These are phyloP conservation scores for Colletotrichum coccodes DNA, from an alignment of 2,329 filamentous ascomycete genomes.

Conservation along the genomic window DNA sequence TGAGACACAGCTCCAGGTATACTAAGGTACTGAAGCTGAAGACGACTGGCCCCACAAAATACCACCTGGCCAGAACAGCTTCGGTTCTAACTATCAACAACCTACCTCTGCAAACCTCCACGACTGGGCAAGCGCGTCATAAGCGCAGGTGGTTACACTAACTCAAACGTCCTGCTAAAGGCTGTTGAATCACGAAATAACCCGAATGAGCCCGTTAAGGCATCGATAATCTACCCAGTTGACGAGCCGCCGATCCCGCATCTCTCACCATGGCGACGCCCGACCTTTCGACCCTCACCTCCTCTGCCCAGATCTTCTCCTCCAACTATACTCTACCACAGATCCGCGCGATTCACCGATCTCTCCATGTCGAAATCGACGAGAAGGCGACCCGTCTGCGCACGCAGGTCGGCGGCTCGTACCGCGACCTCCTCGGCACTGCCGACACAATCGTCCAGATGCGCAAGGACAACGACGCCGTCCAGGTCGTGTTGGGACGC, in stretches of 20 bases:
- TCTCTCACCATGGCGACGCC: slow-evolving; percentile 40
- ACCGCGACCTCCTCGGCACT: slow-evolving; percentile 90
- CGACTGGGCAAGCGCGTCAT: slow-evolving; percentile 8
- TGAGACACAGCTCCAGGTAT: neutral
- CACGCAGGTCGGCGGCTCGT: slow-evolving; percentile 74
- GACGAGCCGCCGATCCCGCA: neutral
- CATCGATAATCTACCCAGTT: neutral
- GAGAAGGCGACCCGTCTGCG: slow-evolving; percentile 71
- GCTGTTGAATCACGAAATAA: neutral
- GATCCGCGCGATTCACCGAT: slow-evolving; percentile 71
- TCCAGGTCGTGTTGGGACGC: slow-evolving; percentile 76
- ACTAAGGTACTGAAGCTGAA: slow-evolving; percentile 7
- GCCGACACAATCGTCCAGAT: slow-evolving; percentile 95
- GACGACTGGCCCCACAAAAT: slow-evolving; percentile 21
- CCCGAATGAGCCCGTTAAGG: neutral
- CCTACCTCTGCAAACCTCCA: neutral
- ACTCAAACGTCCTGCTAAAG: neutral
- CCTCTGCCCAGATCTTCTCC: slow-evolving; percentile 65
- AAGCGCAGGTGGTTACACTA: neutral
- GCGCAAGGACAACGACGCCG: slow-evolving; percentile 79
- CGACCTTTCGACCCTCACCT: slow-evolving; percentile 59
- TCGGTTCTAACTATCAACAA: neutral
- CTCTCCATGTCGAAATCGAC: slow-evolving; percentile 67
- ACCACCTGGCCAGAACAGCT: slow-evolving; percentile 28
- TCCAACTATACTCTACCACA: slow-evolving; percentile 68